A percentile compares a stretch with the other conserved stretches of the same genome.
phyloP scores from a whole-genome alignment of 2,329 filamentous ascomycete genomes.

The Oidium heveae region DNA sequence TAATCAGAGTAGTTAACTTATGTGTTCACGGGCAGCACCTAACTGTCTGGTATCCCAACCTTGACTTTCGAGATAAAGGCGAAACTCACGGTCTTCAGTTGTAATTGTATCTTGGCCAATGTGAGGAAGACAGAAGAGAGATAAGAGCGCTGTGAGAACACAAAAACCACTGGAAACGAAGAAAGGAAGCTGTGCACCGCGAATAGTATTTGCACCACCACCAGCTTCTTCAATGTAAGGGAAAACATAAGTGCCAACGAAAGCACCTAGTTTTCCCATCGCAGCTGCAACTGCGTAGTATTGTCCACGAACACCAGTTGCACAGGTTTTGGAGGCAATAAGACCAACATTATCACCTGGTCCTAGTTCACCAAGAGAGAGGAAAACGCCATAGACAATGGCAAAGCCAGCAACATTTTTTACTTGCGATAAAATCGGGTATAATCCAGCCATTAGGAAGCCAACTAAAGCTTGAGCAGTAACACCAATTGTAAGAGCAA shows the following conservation, averaged over 20 bases:
- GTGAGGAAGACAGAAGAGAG: slow-evolving; percentile 43
- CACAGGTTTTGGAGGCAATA: slow-evolving; percentile 64
- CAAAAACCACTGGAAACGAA: slow-evolving; percentile 61
- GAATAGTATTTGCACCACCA: slow-evolving; percentile 25
- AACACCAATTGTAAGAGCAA: slow-evolving; percentile 48
- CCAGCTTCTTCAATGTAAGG: slow-evolving; percentile 40
- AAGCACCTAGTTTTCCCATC: slow-evolving; percentile 54
- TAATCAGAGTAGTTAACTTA: no score
- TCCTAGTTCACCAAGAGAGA: slow-evolving; percentile 54
- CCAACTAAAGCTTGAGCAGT: slow-evolving; percentile 50
- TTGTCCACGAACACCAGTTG: slow-evolving; percentile 65
- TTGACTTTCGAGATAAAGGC: slow-evolving; percentile 42
- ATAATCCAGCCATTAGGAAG: slow-evolving; percentile 71
- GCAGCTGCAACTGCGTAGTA: slow-evolving; percentile 51
- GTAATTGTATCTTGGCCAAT: slow-evolving; percentile 73
- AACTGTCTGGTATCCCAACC: slow-evolving; percentile 49
- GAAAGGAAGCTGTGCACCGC: slow-evolving; percentile 63
- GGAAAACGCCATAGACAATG: slow-evolving; percentile 57
- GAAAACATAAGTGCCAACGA: slow-evolving; percentile 66
- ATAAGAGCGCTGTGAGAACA: slow-evolving; percentile 43
- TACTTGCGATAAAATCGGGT: slow-evolving; percentile 39
- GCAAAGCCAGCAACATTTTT: slow-evolving; percentile 50
- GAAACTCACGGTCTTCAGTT: slow-evolving; percentile 50
- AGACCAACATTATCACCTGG: slow-evolving; percentile 84
- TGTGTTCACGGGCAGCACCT: slow-evolving; percentile 15